phyloP scores from a whole-genome alignment of 164 flowering plant species.

The Tetrastigma voinierianum region DNA sequence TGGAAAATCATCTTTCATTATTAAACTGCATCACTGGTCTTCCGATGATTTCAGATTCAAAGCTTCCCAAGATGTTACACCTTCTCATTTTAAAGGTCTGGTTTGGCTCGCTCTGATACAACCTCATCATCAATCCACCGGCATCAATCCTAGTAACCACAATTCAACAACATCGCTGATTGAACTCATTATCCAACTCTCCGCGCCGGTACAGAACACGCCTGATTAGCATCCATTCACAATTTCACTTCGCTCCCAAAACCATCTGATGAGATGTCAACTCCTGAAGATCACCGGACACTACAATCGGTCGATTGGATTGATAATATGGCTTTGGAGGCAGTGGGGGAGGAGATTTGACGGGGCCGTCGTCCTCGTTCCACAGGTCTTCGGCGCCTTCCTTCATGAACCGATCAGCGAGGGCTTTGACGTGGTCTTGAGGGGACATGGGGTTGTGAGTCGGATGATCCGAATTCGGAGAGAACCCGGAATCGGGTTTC shows the following conservation, averaged over 20 bases:
- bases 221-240: constrained; percentile 15
- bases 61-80: no score
- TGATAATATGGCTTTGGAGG: constrained; percentile 4
- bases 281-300: constrained; percentile 43
- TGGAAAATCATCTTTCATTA: constrained; percentile 45
- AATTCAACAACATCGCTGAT: no score
- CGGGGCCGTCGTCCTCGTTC: constrained; percentile 85
- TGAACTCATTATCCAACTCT: no score
- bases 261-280: constrained; percentile 19
- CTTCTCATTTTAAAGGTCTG: no score
- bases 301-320: neutral
- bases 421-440: constrained; percentile 64
- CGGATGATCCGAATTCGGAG: neutral
- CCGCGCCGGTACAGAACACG: constrained; percentile 29
- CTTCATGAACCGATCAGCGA: constrained; percentile 89
- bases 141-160: no score
- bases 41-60: no score
- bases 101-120: no score
- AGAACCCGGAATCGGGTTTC: constrained; percentile 10
- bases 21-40: constrained; percentile 27
- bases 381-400: constrained; percentile 90
- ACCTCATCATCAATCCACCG: no score
- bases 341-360: constrained; percentile 22
- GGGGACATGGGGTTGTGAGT: constrained; percentile 53
- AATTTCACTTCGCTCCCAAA: constrained; percentile 2